Evolutionary conservation across 73 alveolate genomes (phyloP).

Genomic region (Tetrahymena malaccensis): DNA sequence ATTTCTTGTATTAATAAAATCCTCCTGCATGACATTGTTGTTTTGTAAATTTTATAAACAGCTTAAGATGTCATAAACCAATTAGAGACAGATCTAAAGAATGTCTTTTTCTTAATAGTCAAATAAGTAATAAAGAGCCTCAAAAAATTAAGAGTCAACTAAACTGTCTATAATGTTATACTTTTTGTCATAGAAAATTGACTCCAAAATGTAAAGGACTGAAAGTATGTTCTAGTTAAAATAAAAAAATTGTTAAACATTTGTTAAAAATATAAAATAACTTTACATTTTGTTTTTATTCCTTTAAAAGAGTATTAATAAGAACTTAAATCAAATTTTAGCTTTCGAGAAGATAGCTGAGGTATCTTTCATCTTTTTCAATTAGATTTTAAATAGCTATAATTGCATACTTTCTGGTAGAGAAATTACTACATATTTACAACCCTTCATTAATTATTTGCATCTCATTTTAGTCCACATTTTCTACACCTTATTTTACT

Average conservation of each 20-base stretch:
- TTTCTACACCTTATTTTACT: background rate
- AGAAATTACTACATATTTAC: background rate
- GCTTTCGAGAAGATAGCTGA: background rate
- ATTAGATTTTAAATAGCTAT: background rate
- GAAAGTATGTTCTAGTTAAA: background rate
- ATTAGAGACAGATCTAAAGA: background rate
- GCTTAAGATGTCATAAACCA: background rate
- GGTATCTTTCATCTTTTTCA: background rate
- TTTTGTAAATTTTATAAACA: background rate
- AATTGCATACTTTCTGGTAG: background rate
- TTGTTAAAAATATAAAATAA: background rate
- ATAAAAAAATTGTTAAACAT: background rate
- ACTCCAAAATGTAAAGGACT: background rate
- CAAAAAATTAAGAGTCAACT: background rate
- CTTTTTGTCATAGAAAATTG: background rate
- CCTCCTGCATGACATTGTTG: background rate
- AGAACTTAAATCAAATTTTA: background rate
- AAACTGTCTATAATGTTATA: background rate
- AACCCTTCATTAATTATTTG: background rate
- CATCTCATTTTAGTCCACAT: background rate
- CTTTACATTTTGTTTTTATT: background rate
- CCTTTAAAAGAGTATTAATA: background rate
- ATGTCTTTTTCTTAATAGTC: background rate
- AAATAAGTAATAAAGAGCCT: background rate
- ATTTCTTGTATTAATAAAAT: background rate